These are phyloP conservation scores for Gautieria morchelliformis DNA, from an alignment of 768 basidiomycete species.

Conservation along the genomic window DNA sequence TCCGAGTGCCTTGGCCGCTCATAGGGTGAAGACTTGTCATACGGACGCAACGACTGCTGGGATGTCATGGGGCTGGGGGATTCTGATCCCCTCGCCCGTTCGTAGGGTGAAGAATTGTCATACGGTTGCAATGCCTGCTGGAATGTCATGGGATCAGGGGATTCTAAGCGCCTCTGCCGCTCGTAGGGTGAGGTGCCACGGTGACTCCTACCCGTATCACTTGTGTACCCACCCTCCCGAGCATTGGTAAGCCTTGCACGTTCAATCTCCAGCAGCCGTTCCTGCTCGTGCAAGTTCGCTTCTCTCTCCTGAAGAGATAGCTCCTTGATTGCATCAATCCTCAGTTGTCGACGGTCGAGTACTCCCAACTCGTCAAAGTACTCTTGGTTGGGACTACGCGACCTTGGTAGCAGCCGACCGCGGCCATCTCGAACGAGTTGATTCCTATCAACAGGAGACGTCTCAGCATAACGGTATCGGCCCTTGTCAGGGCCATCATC, in stretches of 20 bases:
- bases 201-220: conserved; percentile 22
- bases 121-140: not conserved
- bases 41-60: not conserved
- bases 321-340: conserved; percentile 42
- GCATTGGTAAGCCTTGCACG: conserved; percentile 32
- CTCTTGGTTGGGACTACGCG: conserved; percentile 16
- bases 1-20: conserved; percentile 20
- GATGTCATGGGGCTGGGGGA: not conserved
- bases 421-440: not conserved
- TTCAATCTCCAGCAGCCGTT: conserved; percentile 51
- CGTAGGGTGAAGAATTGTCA: not conserved
- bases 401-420: conserved; percentile 16
- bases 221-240: conserved; percentile 19
- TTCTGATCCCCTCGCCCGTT: not conserved
- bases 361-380: conserved; percentile 22
- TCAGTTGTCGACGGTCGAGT: conserved; percentile 22
- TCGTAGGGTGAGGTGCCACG: not conserved
- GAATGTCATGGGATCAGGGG: not conserved
- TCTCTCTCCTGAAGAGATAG: conserved; percentile 42
- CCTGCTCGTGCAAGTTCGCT: conserved; percentile 41
- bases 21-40: conserved; percentile 32
- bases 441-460: not conserved
- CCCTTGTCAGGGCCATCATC: not conserved
- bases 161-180: not conserved
- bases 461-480: not conserved